These are phyloP conservation scores for Flammula alnicola DNA, from an alignment of 1,284 basidiomycete species.

Conservation along the genomic window DNA sequence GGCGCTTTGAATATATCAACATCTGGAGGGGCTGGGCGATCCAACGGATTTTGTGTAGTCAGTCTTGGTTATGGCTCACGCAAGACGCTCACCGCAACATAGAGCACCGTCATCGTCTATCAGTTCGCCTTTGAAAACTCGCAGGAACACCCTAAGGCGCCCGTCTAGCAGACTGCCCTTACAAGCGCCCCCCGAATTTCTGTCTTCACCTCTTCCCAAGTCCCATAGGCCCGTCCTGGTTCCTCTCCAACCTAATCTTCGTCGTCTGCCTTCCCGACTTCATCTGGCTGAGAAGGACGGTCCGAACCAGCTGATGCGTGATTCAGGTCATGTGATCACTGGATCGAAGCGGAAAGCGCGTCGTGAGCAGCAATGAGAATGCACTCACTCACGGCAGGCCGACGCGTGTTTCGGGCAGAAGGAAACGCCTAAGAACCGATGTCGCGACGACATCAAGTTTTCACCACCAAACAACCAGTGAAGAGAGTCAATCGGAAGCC, in stretches of 20 bases:
- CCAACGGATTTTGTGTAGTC: constrained; percentile 24
- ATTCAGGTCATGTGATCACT: constrained; percentile 48
- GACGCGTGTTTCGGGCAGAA: constrained; percentile 53
- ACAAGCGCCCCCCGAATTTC: constrained; percentile 53
- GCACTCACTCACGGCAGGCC: constrained; percentile 50
- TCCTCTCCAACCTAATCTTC: constrained; percentile 73
- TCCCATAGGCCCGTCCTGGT: constrained; percentile 62
- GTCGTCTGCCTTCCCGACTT: constrained; percentile 67
- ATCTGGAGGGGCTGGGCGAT: constrained; percentile 20
- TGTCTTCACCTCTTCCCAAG: constrained; percentile 39
- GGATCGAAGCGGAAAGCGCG: constrained; percentile 81
- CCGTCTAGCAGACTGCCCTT: constrained; percentile 45
- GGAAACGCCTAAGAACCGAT: constrained; percentile 59
- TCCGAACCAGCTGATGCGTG: constrained; percentile 47
- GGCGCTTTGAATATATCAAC: constrained; percentile 16
- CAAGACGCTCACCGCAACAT: constrained; percentile 53
- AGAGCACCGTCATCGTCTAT: constrained; percentile 43
- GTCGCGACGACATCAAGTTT: constrained; percentile 19
- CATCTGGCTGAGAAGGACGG: constrained; percentile 38
- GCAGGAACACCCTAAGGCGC: constrained; percentile 54
- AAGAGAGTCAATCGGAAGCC: constrained; percentile 36
- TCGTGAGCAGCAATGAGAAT: constrained; percentile 69
- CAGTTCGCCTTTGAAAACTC: constrained; percentile 38
- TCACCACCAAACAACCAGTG: constrained; percentile 28
- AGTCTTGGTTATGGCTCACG: constrained; percentile 53